Evolutionary conservation across 1,139 yeast species (phyloP).

Genomic region (Kodamaea arcana): DNA sequence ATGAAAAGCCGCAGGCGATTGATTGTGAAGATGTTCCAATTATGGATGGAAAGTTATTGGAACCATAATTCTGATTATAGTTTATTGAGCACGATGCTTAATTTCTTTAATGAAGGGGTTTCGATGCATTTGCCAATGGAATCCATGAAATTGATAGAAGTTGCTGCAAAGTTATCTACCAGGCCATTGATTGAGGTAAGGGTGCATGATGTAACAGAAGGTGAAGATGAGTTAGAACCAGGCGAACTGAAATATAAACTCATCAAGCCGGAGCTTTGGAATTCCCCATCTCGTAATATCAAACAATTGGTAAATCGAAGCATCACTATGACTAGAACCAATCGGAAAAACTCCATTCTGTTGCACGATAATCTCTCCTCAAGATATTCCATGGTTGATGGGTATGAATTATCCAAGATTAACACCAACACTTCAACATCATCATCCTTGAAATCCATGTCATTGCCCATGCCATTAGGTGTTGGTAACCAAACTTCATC

Average conservation of each 20-base stretch:
- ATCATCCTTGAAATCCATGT: conserved; percentile 35
- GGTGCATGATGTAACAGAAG: conserved; percentile 1
- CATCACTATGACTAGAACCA: conserved; percentile 31
- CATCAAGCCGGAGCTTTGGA: too few relatives aligned
- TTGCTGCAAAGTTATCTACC: conserved; percentile 53
- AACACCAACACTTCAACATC: conserved; percentile 42
- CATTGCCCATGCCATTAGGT: conserved; percentile 41
- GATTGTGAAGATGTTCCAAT: conserved; percentile 63
- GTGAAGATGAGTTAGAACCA: too few relatives aligned
- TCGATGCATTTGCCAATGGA: conserved; percentile 57
- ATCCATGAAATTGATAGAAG: conserved; percentile 55
- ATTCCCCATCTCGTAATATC: conserved; percentile 12
- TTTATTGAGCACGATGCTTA: conserved; percentile 63
- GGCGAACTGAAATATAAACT: too few relatives aligned
- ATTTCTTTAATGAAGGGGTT: conserved; percentile 74
- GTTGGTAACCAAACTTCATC: conserved; percentile 42
- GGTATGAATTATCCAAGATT: conserved; percentile 45
- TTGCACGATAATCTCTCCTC: conserved; percentile 21
- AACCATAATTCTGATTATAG: conserved; percentile 55
- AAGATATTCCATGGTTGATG: conserved; percentile 48
- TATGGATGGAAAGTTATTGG: conserved; percentile 93
- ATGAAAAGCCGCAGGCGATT: conserved; percentile 63
- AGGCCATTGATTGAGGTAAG: conserved; percentile 9
- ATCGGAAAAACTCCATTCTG: conserved; percentile 20
- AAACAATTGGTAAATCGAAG: conserved; percentile 46